Percentiles rank a stretch among this genome's conserved stretches.
phyloP scores from a whole-genome alignment of 306 rosid genomes.

The Quercus gilva region DNA sequence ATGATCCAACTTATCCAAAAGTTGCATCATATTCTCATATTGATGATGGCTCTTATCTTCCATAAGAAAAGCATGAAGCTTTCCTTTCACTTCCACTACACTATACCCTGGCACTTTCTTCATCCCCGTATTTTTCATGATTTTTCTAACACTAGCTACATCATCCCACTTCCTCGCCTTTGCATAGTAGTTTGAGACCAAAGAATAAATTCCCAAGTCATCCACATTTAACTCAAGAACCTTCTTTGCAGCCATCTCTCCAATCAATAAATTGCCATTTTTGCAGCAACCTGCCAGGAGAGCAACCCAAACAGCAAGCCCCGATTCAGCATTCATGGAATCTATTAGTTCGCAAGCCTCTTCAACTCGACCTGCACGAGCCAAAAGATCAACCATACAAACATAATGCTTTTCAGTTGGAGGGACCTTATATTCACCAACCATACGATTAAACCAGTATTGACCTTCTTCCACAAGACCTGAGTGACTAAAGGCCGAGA shows the following conservation, averaged over 20 bases:
- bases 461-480: constrained; percentile 22
- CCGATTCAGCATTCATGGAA: constrained; percentile 9
- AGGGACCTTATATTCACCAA: not conserved
- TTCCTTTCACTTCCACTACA: constrained; percentile 42
- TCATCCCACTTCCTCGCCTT: constrained; percentile 36
- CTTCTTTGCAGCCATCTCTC: constrained; percentile 34
- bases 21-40: constrained; percentile 15
- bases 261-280: constrained; percentile 10
- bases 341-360: constrained; percentile 20
- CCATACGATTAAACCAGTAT: constrained; percentile 11
- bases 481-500: constrained; percentile 31
- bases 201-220: constrained; percentile 33
- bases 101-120: constrained; percentile 43
- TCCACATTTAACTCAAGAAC: constrained; percentile 28
- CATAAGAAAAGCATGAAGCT: constrained; percentile 45
- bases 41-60: constrained; percentile 35
- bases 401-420: constrained; percentile 18
- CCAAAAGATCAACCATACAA: constrained; percentile 26
- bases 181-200: constrained; percentile 43
- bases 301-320: constrained; percentile 19
- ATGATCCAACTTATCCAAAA: constrained; percentile 30
- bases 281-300: constrained; percentile 20
- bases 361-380: constrained; percentile 13
- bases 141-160: constrained; percentile 33
- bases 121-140: constrained; percentile 29